These are phyloP conservation scores for Adenanthera pavonina DNA, from an alignment of 306 rosid genomes.

Conservation along the genomic window DNA sequence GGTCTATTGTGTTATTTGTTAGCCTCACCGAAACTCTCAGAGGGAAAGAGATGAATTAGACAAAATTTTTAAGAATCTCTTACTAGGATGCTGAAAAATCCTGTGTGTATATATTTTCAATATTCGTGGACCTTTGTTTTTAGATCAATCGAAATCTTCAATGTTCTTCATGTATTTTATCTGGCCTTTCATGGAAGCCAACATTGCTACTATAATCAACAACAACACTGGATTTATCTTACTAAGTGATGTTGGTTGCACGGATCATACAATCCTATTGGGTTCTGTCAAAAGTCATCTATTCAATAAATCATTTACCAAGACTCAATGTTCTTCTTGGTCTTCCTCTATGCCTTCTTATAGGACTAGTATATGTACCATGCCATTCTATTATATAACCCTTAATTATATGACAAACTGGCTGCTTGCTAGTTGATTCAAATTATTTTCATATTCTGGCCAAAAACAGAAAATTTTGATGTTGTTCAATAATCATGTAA, in stretches of 20 bases:
- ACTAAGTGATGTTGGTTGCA: too few species aligned
- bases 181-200: neutral
- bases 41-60: neutral
- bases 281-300: too few species aligned
- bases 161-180: neutral
- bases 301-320: too few species aligned
- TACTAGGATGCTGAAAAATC: neutral
- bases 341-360: neutral
- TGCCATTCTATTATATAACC: neutral
- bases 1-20: neutral
- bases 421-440: neutral
- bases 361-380: slow-evolving; percentile 8
- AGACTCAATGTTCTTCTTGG: too few species aligned
- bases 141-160: neutral
- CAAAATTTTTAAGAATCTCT: neutral
- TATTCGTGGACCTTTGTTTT: neutral
- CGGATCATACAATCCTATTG: neutral
- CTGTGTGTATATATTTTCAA: neutral
- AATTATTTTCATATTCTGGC: neutral
- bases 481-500: neutral
- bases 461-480: neutral
- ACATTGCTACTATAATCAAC: neutral
- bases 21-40: neutral
- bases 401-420: neutral
- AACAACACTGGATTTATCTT: too few species aligned